Evolutionary conservation across 257 asterid genomes (phyloP).

Genomic region (Penstemon newberryi): DNA sequence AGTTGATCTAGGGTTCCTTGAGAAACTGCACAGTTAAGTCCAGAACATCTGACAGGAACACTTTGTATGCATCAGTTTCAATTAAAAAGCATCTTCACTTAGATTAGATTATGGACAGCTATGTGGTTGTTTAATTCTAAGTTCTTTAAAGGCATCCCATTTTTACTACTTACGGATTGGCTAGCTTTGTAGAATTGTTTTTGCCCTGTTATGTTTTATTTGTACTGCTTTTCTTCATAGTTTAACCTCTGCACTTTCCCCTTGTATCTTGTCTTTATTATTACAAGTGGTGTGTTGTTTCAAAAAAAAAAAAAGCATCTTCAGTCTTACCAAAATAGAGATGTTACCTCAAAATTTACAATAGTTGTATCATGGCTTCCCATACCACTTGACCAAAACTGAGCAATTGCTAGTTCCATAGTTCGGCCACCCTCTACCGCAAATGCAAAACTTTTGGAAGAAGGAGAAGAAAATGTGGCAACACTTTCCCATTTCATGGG

Average conservation of each 20-base stretch:
- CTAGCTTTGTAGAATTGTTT: too few species aligned
- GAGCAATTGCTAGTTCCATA: constrained; percentile 91
- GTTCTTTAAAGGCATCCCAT: too few species aligned
- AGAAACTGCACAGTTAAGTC: constrained; percentile 19
- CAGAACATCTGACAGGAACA: constrained; percentile 1
- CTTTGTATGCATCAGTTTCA: background rate
- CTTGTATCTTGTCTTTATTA: too few species aligned
- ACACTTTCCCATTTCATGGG: constrained; percentile 91
- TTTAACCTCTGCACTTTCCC: too few species aligned
- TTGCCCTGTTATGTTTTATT: too few species aligned
- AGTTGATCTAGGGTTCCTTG: background rate
- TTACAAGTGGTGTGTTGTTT: too few species aligned
- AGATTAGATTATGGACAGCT: too few species aligned
- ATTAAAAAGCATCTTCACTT: constrained; percentile 8
- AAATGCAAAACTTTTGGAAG: constrained; percentile 82
- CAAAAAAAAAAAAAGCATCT: constrained; percentile 3
- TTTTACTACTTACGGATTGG: too few species aligned
- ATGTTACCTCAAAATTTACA: constrained; percentile 81
- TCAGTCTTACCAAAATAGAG: constrained; percentile 20
- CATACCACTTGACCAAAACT: constrained; percentile 94
- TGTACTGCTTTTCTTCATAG: too few species aligned
- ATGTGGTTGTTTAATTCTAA: too few species aligned
- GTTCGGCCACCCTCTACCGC: constrained; percentile 87
- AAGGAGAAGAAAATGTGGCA: constrained; percentile 86
- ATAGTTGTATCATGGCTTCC: constrained; percentile 78